Percentiles rank a stretch among this genome's conserved stretches.
These are phyloP conservation scores for Pseudogymnoascus sp. DNA, from an alignment of 2,329 filamentous ascomycete genomes.

Conservation along the genomic window DNA sequence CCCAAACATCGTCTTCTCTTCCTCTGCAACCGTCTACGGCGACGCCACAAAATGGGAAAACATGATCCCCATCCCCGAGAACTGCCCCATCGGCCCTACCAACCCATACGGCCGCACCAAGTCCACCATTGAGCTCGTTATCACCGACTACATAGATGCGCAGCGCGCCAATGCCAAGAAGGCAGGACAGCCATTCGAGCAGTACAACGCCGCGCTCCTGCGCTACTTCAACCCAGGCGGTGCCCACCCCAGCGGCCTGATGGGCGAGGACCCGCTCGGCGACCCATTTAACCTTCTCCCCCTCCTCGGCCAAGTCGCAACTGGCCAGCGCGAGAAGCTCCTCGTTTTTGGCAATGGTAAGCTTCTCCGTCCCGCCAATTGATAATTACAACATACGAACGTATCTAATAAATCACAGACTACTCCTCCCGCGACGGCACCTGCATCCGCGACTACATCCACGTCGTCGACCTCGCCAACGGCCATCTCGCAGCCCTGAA, in stretches of 20 bases:
- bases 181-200: slow-evolving; percentile 64
- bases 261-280: slow-evolving; percentile 96
- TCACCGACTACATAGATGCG: slow-evolving; percentile 82
- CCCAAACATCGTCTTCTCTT: slow-evolving; percentile 96
- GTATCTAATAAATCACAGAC: slow-evolving; percentile 45
- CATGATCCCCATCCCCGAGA: slow-evolving; percentile 98
- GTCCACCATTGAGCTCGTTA: slow-evolving; percentile 81
- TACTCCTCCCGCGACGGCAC: slow-evolving; percentile 87
- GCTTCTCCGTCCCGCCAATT: slow-evolving; percentile 22
- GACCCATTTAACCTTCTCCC: slow-evolving; percentile 94
- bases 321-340: slow-evolving; percentile 88
- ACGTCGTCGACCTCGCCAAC: slow-evolving; percentile 80
- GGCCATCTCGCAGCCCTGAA: slow-evolving; percentile 86
- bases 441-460: slow-evolving; percentile 96
- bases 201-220: slow-evolving; percentile 88
- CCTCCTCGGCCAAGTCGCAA: slow-evolving; percentile 88
- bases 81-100: slow-evolving; percentile 91
- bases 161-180: slow-evolving; percentile 78
- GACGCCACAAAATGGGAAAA: slow-evolving; percentile 91
- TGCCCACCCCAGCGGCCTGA: slow-evolving; percentile 87
- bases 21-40: slow-evolving; percentile 94
- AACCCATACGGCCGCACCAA: slow-evolving; percentile 98
- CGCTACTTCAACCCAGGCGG: slow-evolving; percentile 98
- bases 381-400: slow-evolving; percentile 8
- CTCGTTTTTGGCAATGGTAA: slow-evolving; percentile 88